Percentiles rank a stretch among this genome's conserved stretches.
These are phyloP conservation scores for Quercus dentata DNA, from an alignment of 306 rosid genomes.

Conservation along the genomic window DNA sequence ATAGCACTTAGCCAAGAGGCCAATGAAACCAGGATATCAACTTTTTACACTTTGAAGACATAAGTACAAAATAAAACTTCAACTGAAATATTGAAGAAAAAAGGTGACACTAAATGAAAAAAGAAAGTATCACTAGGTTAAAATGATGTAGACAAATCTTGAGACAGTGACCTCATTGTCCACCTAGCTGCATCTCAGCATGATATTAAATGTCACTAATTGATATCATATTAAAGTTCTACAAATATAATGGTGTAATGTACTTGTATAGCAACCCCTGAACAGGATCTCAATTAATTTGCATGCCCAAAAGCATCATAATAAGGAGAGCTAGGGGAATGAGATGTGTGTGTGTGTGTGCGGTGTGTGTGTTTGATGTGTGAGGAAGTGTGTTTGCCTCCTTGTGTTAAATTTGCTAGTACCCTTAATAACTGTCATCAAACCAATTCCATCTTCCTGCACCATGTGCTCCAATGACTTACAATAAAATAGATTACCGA, in stretches of 20 bases:
- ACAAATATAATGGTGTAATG: neutral
- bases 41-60: neutral
- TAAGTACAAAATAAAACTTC: neutral
- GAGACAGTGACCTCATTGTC: neutral
- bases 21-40: too few species aligned
- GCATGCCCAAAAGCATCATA: neutral
- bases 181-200: neutral
- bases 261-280: neutral
- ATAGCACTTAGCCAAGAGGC: too few species aligned
- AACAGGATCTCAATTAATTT: neutral
- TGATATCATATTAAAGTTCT: neutral
- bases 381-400: too few species aligned
- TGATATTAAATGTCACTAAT: neutral
- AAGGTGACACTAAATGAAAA: neutral
- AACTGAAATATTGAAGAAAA: neutral
- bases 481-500: too few species aligned
- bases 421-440: too few species aligned
- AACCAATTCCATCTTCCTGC: too few species aligned
- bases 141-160: neutral
- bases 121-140: neutral
- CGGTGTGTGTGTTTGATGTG: too few species aligned
- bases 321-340: neutral
- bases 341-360: neutral
- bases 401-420: too few species aligned
- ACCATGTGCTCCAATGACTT: slow-evolving; percentile 28